Conservation (phyloP, 768 basidiomycete species). For the Panellus pusillus region DNA sequence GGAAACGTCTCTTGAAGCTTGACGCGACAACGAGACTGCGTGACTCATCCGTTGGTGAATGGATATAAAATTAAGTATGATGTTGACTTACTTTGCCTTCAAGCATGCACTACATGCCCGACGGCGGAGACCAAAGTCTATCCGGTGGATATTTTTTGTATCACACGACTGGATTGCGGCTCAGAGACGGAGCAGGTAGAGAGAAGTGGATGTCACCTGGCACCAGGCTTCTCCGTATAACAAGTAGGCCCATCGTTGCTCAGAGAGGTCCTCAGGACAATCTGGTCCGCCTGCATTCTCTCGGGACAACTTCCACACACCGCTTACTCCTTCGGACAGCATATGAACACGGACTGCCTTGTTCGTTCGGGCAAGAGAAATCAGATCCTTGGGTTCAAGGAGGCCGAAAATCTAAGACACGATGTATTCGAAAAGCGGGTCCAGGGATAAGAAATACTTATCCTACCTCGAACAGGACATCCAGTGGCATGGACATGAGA, state of each 20-base stretch:
- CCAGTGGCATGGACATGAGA: constrained; percentile 24
- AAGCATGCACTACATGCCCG: constrained; percentile 19
- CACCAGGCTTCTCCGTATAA: constrained; percentile 24
- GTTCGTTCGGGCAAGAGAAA: constrained; percentile 29
- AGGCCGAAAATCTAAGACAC: constrained; percentile 27
- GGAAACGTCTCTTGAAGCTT: constrained; percentile 27
- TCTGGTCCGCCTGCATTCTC: constrained; percentile 22
- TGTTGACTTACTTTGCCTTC: constrained; percentile 15
- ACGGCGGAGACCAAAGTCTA: constrained; percentile 22
- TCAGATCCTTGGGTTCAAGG: constrained; percentile 32
- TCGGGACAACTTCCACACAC: constrained; percentile 27
- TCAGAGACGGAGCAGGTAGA: neutral
- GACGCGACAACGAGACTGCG: constrained; percentile 28
- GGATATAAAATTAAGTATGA: neutral
- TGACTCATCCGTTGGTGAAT: too few species aligned
- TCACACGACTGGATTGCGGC: constrained; percentile 13
- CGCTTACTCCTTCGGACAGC: constrained; percentile 17
- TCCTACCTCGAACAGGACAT: constrained; percentile 31
- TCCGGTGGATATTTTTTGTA: constrained; percentile 13
- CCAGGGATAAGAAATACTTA: neutral
- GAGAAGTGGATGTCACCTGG: constrained; percentile 11
- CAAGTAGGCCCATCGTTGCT: constrained; percentile 29
- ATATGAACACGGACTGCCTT: constrained; percentile 29
- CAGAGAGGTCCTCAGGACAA: constrained; percentile 25
- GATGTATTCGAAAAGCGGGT: neutral